Base-by-base conservation (phyloP, 768 basidiomycete species). In the Boletus rubropictus region DNA sequence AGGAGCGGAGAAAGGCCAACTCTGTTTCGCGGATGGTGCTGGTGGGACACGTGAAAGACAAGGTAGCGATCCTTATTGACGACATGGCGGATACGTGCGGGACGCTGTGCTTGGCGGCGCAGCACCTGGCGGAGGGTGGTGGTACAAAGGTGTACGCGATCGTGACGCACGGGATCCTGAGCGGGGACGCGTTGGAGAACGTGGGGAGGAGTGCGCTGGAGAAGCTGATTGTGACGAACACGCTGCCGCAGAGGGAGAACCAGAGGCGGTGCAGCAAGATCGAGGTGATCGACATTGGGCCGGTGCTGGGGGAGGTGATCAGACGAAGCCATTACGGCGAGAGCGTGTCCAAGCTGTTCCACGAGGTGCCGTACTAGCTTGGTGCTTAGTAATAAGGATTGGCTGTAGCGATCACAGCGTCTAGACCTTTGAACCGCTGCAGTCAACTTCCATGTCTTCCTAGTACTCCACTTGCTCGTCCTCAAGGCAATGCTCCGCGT, bases 81-180 rank as follows among this genome's bases (percentile, higher is more conserved):
- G 96, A 99, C 73, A 97, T 99, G 92, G 91, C 92, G 25, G 91
- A 95, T 68, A 95, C 92, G 35, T 95, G 91, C 59, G 91, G 91
- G 44, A 99, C 96, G 49, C 79, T 99, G 51, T 85, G 87, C 56
- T 77, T 97, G 45, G 96, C 96, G 1, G 91, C 95, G 7, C 75
- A 80, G 54, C 90, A 96, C 53, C 76, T 99, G 46, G 72, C 83
- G 27, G 91, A 96, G 56, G 91, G 89, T 7, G 95, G 95, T 3
- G 94, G 92, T 9, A 63, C 74, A 35, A 82, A 82, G 67, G 84
- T 94, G 55, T 86, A 84, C 64, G 96, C 88, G 49, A 82, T 99
- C 64, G 94, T 99, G 52, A 95, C 93, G 32, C 96, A 99, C 64
- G 96, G 96, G 31, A 92, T 99, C 42, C 73, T 98, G 62, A 89